A percentile compares a stretch with the other conserved stretches of the same genome.
Evolutionary conservation across 768 basidiomycete species (phyloP).

Genomic region (Daedalea quercina): DNA sequence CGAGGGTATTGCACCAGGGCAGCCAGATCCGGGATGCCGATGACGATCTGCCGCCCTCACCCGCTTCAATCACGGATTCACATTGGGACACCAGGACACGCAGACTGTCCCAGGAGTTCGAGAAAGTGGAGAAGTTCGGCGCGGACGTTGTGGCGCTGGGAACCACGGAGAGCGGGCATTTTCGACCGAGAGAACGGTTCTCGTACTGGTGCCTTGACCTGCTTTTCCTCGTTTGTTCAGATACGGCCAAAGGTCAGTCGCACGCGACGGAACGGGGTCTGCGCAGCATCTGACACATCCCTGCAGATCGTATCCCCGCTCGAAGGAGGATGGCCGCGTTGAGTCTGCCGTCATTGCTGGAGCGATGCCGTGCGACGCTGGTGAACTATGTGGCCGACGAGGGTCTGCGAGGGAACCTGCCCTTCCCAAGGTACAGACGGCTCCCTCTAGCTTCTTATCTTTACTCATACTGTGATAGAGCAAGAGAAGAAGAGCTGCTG

Average conservation of each 20-base stretch:
- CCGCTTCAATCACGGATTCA: slow-evolving; percentile 1
- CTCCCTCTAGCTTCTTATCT: not conserved
- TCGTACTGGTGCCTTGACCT: slow-evolving; percentile 92
- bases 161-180: slow-evolving; percentile 48
- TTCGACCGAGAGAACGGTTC: slow-evolving; percentile 75
- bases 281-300: not conserved
- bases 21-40: slow-evolving; percentile 48
- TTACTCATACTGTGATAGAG: slow-evolving; percentile 32
- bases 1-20: slow-evolving; percentile 65
- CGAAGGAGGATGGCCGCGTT: slow-evolving; percentile 68
- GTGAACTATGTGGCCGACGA: slow-evolving; percentile 80
- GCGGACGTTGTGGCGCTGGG: slow-evolving; percentile 38
- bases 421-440: slow-evolving; percentile 67
- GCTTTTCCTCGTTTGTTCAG: slow-evolving; percentile 73
- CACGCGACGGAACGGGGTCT: not conserved
- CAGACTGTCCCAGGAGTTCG: slow-evolving; percentile 8
- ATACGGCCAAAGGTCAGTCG: slow-evolving; percentile 49
- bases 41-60: slow-evolving; percentile 15
- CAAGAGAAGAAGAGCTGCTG: slow-evolving; percentile 83
- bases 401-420: slow-evolving; percentile 75
- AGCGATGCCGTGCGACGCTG: slow-evolving; percentile 66
- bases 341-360: slow-evolving; percentile 63
- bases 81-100: not conserved
- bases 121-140: slow-evolving; percentile 23
- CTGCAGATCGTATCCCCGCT: slow-evolving; percentile 50